Evolutionary conservation across 345 rosid genomes (phyloP).

Genomic region (Cardamine resedifolia): DNA sequence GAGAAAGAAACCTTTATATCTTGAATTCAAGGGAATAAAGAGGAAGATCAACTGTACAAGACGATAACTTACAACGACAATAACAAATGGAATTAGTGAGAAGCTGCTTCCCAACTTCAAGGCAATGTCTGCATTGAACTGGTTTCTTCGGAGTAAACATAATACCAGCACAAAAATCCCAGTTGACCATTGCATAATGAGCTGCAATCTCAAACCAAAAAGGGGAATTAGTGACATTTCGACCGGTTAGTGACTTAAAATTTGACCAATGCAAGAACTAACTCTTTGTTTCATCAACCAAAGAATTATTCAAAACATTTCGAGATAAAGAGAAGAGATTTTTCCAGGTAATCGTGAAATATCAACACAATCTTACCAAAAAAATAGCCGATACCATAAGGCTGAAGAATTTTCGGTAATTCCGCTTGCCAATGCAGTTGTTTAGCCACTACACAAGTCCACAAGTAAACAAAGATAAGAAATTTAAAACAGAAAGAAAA

Average conservation of each 20-base stretch:
- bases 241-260: slow-evolving; percentile 54
- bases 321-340: background rate
- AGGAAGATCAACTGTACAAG: background rate
- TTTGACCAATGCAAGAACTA: background rate
- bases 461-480: slow-evolving; percentile 25
- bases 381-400: slow-evolving; percentile 85
- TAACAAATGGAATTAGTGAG: slow-evolving; percentile 80
- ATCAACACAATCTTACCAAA: slow-evolving; percentile 58
- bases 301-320: background rate
- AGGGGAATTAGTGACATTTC: slow-evolving; percentile 48
- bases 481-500: background rate
- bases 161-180: slow-evolving; percentile 80
- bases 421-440: slow-evolving; percentile 86
- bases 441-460: slow-evolving; percentile 83
- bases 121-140: slow-evolving; percentile 64
- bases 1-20: background rate
- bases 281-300: background rate
- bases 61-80: slow-evolving; percentile 77
- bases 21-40: background rate
- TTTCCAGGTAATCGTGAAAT: background rate
- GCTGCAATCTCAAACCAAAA: slow-evolving; percentile 86
- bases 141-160: slow-evolving; percentile 78
- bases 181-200: slow-evolving; percentile 87
- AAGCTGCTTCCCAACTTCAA: slow-evolving; percentile 95
- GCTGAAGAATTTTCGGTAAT: slow-evolving; percentile 87